Conservation (phyloP, 2,329 filamentous ascomycete species). For the Beauveria medogensis region DNA sequence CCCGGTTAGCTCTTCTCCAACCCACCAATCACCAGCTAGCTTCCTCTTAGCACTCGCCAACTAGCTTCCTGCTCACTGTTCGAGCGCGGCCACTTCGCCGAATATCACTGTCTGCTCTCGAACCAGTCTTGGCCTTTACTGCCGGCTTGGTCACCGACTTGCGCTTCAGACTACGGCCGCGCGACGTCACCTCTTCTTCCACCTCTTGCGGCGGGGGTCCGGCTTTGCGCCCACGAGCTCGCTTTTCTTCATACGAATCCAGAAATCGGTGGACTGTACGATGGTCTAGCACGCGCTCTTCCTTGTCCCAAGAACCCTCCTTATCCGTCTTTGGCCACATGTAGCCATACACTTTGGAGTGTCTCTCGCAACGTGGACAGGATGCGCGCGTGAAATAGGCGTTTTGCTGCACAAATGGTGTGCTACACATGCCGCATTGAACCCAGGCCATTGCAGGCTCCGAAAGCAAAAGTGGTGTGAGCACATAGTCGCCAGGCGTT, state of each 20-base stretch:
- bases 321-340: conserved; percentile 93
- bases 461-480: conserved; percentile 67
- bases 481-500: conserved; percentile 70
- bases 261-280: conserved; percentile 82
- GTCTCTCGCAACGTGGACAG: conserved; percentile 88
- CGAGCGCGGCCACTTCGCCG: conserved; percentile 9
- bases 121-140: background rate
- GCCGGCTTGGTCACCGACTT: conserved; percentile 14
- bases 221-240: conserved; percentile 35
- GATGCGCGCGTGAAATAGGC: conserved; percentile 79
- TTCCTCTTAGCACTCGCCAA: background rate
- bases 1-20: background rate
- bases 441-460: conserved; percentile 77
- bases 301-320: conserved; percentile 64
- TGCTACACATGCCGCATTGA: conserved; percentile 74
- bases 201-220: conserved; percentile 21
- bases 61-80: conserved; percentile 4
- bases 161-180: conserved; percentile 20
- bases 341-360: conserved; percentile 92
- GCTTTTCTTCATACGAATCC: conserved; percentile 58
- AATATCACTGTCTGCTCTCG: background rate
- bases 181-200: conserved; percentile 17
- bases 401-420: conserved; percentile 78
- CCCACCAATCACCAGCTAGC: background rate
- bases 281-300: conserved; percentile 70